Evolutionary conservation across 2,329 filamentous ascomycete species (phyloP), one percentile per base, ranked within the genome.

Genomic region (Aspergillus sp.): DNA sequence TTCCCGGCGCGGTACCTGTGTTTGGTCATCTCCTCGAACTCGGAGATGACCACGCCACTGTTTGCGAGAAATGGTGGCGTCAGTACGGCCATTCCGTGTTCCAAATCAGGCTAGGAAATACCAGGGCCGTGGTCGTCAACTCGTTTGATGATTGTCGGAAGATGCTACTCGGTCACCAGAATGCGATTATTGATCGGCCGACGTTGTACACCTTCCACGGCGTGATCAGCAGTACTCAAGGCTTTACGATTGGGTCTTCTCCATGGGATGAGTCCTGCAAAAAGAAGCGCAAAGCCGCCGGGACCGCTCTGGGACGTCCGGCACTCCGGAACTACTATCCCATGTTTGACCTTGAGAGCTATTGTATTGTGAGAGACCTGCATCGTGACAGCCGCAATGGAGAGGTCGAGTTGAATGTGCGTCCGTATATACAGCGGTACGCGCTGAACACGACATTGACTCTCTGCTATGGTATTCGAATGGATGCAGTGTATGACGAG

Each of bases 181-280:
- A 86, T 1, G 82, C 87, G 0, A 73, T 90, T 53, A 89, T 90
- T 61, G 88, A 86, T 4, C 81, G 88, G 1, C 88, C 88, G 0
- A 88, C 77, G 30, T 79, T 89, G 14, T 87, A 90, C 69, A 90
- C 87, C 0, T 90, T 90, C 64, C 87, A 90, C 66, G 86, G 81
- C 0, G 83, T 90, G 1, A 84, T 90, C 7, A 88, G 86, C 13
- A 82, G 79, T 9, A 87, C 85, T 0, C 84, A 89, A 57, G 87
- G 86, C 9, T 87, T 89, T 67, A 90, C 87, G 0, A 90, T 92
- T 49, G 88, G 88, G 0, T 89, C 87, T 0, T 89, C 85, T 0
- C 88, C 88, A 0, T 91, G 87, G 84, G 86, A 90, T 49, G 86
- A 88, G 30, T 88, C 83, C 1, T 88, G 86, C 69, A 90, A 89